Base-by-base conservation (phyloP, 2,329 filamentous ascomycete genomes). In the Fusarium palustre region DNA sequence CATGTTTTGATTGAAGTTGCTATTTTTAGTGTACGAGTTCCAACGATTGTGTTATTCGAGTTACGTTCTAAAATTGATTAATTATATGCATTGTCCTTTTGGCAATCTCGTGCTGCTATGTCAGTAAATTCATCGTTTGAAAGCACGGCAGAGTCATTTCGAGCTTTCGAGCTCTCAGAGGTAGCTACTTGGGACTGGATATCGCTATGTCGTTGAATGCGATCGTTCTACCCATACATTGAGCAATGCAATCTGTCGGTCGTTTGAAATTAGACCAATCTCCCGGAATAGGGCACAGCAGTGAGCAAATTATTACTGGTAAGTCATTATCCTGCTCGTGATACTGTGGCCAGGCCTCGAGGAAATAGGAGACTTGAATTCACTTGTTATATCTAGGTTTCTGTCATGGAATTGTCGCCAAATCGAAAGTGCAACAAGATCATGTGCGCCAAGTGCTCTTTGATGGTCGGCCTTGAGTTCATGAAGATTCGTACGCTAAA, bases 1-100 rank as follows among this genome's bases (percentile, higher is more conserved):
- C 69, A 62, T 64, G 69, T 70, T 62, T 66, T 70, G 67, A 62
- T 70, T 71, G 66, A 68, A 53, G 66, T 68, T 74, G 66, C 54
- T 68, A 61, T 56, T 58, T 56, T 66, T 66, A 63, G 59, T 39
- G 50, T 41, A 66, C 31, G 48, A 55, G 59, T 64, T 59, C 71
- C 33, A 53, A 56, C 48, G 62, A 56, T 43, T 59, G 45, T 41
- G 52, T 71, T 73, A 60, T 66, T 57, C 45, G 47, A 59, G 60
- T 60, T 66, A 64, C 46, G 52, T 55, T 45, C 49, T 49, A 53
- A 61, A 62, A 53, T 62, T 69, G 68, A 62, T 66, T 54, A 38
- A 62, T 66, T 54, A 38, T 31, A 28, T 55, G 48, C 39, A 39
- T 58, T 57, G 43, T 39, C n/a, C 9, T 46, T 15, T 22, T 15